Evolutionary conservation across 2,329 filamentous ascomycete species (phyloP).

Genomic region (Aspergillus nomiae): DNA sequence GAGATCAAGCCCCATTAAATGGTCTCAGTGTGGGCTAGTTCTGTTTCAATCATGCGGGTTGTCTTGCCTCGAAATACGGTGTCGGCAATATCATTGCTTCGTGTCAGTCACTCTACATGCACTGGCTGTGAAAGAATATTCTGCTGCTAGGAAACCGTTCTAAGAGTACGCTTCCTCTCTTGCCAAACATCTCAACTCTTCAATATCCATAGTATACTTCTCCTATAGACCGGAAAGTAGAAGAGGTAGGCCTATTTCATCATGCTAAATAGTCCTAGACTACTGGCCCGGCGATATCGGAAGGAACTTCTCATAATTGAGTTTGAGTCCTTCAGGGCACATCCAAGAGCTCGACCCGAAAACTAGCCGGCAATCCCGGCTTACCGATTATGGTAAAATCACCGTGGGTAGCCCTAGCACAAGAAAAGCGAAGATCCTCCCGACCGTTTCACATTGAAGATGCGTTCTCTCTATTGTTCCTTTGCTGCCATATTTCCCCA

Average conservation of each 20-base stretch:
- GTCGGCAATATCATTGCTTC: neutral
- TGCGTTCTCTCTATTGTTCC: neutral
- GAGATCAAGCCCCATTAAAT: neutral
- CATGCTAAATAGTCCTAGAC: neutral
- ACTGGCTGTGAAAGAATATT: neutral
- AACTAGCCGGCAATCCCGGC: neutral
- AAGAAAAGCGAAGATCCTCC: neutral
- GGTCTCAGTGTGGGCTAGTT: neutral
- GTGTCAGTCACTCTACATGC: accelerated
- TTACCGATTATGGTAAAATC: neutral
- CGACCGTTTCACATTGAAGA: neutral
- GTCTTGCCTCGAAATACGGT: neutral
- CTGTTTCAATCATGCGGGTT: neutral
- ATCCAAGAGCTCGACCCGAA: neutral
- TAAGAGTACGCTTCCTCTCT: neutral
- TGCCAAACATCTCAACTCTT: neutral
- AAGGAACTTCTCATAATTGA: neutral
- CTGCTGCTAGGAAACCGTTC: accelerated
- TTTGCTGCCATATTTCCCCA: neutral
- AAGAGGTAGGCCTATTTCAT: neutral
- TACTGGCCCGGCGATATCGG: neutral
- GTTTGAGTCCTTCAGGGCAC: neutral
- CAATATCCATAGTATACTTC: neutral
- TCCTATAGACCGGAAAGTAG: neutral
- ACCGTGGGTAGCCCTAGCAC: neutral